A percentile compares a stretch with the other conserved stretches of the same genome.
Evolutionary conservation across 176 grass and related monocot genomes (phyloP).

Genomic region (Dactylis glomerata): DNA sequence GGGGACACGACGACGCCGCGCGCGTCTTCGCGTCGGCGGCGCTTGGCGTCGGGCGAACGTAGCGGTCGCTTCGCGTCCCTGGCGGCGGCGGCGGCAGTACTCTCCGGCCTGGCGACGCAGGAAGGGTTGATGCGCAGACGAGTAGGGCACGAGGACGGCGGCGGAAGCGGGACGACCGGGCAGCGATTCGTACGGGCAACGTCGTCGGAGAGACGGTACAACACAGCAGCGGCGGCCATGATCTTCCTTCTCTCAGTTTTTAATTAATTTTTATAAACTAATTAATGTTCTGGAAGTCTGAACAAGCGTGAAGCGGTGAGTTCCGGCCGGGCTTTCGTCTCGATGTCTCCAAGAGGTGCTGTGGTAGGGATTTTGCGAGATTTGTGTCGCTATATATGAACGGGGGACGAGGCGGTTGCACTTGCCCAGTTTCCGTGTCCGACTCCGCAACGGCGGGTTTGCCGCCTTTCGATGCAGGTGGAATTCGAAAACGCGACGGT

Average conservation of each 20-base stretch:
- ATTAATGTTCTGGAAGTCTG: no score
- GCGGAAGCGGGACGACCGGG: not conserved
- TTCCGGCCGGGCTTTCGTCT: not conserved
- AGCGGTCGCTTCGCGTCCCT: not conserved
- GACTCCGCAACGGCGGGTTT: not conserved
- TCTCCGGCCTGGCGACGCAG: not conserved
- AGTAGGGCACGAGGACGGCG: not conserved
- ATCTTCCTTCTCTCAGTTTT: not conserved
- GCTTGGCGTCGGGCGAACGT: no score
- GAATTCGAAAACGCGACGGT: not conserved
- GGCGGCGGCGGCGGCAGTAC: not conserved
- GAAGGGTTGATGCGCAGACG: not conserved
- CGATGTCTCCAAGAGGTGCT: not conserved
- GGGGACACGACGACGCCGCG: not conserved
- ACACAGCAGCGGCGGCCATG: conserved; percentile 3
- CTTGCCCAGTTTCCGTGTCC: not conserved
- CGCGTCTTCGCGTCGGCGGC: no score
- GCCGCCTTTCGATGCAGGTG: not conserved
- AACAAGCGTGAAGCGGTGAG: not conserved
- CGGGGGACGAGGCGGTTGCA: not conserved
- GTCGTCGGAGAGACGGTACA: not conserved
- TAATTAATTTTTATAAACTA: no score
- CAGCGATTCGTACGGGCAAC: not conserved
- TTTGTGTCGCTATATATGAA: not conserved
- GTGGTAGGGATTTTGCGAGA: not conserved